Base-by-base conservation (phyloP, 192 early-diverging fungal genomes). In the Linderina pennispora region DNA sequence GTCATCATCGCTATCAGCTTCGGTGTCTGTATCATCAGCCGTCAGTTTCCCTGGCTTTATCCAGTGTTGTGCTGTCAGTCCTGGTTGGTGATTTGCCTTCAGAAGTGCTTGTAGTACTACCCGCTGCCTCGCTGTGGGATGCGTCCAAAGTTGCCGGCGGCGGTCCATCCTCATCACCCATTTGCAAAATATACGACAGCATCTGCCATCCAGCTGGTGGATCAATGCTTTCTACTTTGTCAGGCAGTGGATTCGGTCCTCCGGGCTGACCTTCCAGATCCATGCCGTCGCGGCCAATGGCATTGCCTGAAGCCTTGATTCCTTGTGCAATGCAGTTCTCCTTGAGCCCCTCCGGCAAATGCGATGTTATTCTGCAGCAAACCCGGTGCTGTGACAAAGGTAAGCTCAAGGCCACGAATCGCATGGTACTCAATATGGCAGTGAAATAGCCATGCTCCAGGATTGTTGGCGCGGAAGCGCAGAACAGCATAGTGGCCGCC, bases 361-460 rank as follows among this genome's bases (percentile, higher is more conserved):
- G 43, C 39, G 43, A 78, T 54, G 15, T 54, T 58, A 48, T 76
- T 16, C 48, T 80, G 77, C 53, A 80, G 73, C 18, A 76, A 40
- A 28, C 78, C 78, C 13, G 88, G 86, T 13, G 83, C 85, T 63
- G 84, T 84, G 38, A 90, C 55, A 50, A 90, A 54, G 6, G 74
- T 64, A 36, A 78, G 78, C 19, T 76, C 81, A 31, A 93, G 76
- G 32, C 90, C 90, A 40, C 80, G 65, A 43, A 79, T 72, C 40
- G 88, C 67, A 23, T 77, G 76, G 65, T 60, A 78, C 24, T 73
- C 66, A 6, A 65, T 73, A 53, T 91, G 92, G 68, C 92, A 94
- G 67, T 92, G 91, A 75, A 91, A 79, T 38, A 87, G 58, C 88
- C 87, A 90, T 9, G 78, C 73, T 32, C 89, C 89, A 8, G 87